Base-by-base conservation (phyloP, 352 stramenopile species). In the Globisporangium takayamanum region DNA sequence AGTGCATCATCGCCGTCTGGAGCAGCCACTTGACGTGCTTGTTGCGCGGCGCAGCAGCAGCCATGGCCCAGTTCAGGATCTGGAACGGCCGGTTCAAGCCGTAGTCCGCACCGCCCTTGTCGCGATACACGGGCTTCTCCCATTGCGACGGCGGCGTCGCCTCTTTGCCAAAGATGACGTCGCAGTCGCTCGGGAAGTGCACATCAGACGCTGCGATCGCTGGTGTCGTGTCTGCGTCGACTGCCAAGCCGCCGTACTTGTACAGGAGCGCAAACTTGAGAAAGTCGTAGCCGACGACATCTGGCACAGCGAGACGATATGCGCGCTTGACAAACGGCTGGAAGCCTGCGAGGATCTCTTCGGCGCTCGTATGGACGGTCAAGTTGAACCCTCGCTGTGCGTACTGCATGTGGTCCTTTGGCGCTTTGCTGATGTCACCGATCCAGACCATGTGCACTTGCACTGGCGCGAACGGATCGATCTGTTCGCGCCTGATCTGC, bases 21-120 rank as follows among this genome's bases (percentile, higher is more conserved):
- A 67, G 44, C 0, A 67, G 8, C 55, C 50, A 46, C 18, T 63
- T 60, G 45, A 67, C 53, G 54, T 67, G 55, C 5, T 33, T 33
- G 37, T 60, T 67, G 42, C 55, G 61, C 18, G 55, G 50, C 18
- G 45, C 30, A 1, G 44, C 8, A 5, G 55, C 54, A 10, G 39
- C 45, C 61, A 67, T 67, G 25, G 50, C 61, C 61, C 61, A 67
- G 44, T 67, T 67, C 11, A 67, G 62, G 25, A 67, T 36, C 57
- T 67, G 62, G 41, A 59, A 67, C 36, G 56, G 62, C 1, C 62
- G 56, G 1, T 12, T 50, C 33, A 64, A 20, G 14, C 49, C 49
- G 30, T 67, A 67, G 14, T 33, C 25, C 7, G 45, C 30, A 2
- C 37, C 52, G 5, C 62, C 55, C 0, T 26, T 15, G 4, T 28